Evolutionary conservation across 2,329 filamentous ascomycete species (phyloP).

Genomic region (Cladobotryum mycophilum): DNA sequence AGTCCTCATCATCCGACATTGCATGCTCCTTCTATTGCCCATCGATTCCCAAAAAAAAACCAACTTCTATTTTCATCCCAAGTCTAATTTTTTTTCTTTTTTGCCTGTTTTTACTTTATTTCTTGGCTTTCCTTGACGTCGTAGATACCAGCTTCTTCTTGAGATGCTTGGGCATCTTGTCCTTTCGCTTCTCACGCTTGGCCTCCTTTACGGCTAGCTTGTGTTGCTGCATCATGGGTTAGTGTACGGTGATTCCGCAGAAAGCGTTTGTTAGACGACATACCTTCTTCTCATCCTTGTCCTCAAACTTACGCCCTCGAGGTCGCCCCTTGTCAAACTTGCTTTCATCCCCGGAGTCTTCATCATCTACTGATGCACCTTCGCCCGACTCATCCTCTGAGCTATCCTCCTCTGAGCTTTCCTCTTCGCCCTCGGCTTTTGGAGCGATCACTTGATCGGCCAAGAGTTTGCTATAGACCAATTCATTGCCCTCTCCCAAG

Average conservation of each 20-base stretch:
- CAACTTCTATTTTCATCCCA: background rate
- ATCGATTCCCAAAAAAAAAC: background rate
- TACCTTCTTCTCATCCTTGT: slow-evolving; percentile 83
- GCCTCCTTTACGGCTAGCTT: slow-evolving; percentile 92
- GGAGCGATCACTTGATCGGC: slow-evolving; percentile 56
- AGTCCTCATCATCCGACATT: slow-evolving; percentile 46
- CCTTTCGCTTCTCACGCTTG: slow-evolving; percentile 85
- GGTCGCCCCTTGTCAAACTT: slow-evolving; percentile 61
- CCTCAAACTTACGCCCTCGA: slow-evolving; percentile 77
- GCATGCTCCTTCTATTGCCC: slow-evolving; percentile 3
- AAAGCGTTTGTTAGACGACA: slow-evolving; percentile 11
- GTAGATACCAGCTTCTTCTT: slow-evolving; percentile 80
- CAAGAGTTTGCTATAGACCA: slow-evolving; percentile 80
- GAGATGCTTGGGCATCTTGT: slow-evolving; percentile 92
- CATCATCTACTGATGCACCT: slow-evolving; percentile 41
- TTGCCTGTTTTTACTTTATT: slow-evolving; percentile 10
- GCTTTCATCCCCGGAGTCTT: slow-evolving; percentile 43
- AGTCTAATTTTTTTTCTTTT: slow-evolving; percentile 5
- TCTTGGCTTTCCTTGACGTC: slow-evolving; percentile 56
- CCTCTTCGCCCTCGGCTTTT: slow-evolving; percentile 32
- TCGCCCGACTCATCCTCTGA: slow-evolving; percentile 41
- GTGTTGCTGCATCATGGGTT: slow-evolving; percentile 46
- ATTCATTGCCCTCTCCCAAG: slow-evolving; percentile 64
- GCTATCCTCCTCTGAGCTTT: slow-evolving; percentile 32
- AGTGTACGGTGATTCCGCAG: background rate